A percentile compares a stretch with the other conserved stretches of the same genome.
These are phyloP conservation scores for Termitomyces sp. DNA, from an alignment of 768 basidiomycete genomes.

Conservation along the genomic window DNA sequence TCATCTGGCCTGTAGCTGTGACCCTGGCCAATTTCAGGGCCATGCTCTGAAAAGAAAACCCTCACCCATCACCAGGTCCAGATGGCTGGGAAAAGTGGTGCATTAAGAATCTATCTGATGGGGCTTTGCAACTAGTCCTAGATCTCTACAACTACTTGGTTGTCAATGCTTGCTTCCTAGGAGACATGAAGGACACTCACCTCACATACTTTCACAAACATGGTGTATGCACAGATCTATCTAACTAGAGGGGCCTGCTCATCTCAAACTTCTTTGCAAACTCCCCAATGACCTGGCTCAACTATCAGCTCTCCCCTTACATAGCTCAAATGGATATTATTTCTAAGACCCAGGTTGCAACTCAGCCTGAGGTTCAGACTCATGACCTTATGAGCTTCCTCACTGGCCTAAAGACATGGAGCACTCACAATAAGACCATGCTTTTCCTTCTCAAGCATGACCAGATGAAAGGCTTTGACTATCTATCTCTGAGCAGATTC, in stretches of 20 bases:
- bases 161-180: conserved; percentile 11
- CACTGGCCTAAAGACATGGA: too few relatives aligned
- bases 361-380: too few relatives aligned
- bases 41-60: not conserved
- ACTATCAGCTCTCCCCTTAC: too few relatives aligned
- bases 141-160: conserved; percentile 12
- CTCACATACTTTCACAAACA: too few relatives aligned
- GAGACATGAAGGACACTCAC: too few relatives aligned
- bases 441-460: conserved; percentile 16
- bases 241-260: too few relatives aligned
- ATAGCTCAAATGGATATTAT: too few relatives aligned
- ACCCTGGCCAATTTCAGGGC: not conserved
- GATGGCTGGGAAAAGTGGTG: conserved; percentile 11
- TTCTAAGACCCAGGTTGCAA: too few relatives aligned
- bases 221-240: too few relatives aligned
- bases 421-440: not conserved
- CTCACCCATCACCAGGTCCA: not conserved
- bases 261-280: too few relatives aligned
- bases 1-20: not conserved
- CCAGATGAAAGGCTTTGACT: conserved; percentile 22
- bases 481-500: conserved; percentile 16
- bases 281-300: too few relatives aligned
- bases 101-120: conserved; percentile 4
- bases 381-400: too few relatives aligned
- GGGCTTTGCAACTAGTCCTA: not conserved